Evolutionary conservation across 768 basidiomycete species (phyloP).

Genomic region (Naematelia aurantialba): DNA sequence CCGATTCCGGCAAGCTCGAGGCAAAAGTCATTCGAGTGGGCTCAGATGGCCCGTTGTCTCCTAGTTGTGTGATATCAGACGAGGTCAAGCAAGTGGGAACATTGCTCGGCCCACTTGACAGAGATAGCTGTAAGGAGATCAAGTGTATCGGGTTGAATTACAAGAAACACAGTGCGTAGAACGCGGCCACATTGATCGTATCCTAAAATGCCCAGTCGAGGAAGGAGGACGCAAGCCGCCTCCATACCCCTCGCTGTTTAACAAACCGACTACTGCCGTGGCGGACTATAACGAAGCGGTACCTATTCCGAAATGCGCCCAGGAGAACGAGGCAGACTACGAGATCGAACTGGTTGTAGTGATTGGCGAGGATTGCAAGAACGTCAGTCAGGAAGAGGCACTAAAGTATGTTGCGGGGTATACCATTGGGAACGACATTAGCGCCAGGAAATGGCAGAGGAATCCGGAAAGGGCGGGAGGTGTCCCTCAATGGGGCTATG

Average conservation of each 20-base stretch:
- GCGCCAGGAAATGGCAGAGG: constrained; percentile 24
- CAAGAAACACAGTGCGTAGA: constrained; percentile 20
- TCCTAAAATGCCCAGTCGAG: constrained; percentile 8
- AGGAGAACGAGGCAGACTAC: constrained; percentile 32
- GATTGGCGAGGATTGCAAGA: constrained; percentile 67
- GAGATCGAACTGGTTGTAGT: constrained; percentile 56
- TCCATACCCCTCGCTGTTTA: constrained; percentile 31
- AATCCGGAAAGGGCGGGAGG: constrained; percentile 9
- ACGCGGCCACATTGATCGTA: neutral
- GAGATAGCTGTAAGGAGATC: constrained; percentile 5
- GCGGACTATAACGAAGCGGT: constrained; percentile 9
- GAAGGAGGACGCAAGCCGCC: constrained; percentile 25
- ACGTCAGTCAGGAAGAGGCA: constrained; percentile 72
- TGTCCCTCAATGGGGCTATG: constrained; percentile 24
- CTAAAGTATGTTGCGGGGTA: constrained; percentile 76
- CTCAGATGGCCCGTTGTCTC: neutral
- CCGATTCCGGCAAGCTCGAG: constrained; percentile 5
- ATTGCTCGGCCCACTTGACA: constrained; percentile 15
- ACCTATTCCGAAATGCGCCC: constrained; percentile 16
- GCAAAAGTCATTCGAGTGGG: constrained; percentile 11
- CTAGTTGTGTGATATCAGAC: neutral
- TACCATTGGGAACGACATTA: constrained; percentile 24
- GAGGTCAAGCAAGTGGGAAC: constrained; percentile 8
- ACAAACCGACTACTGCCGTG: constrained; percentile 38
- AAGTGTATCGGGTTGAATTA: constrained; percentile 20